Evolutionary conservation across 192 early-diverging fungal species (phyloP), one percentile per base, ranked within the genome.

Genomic region (Chytriomyces confervae): DNA sequence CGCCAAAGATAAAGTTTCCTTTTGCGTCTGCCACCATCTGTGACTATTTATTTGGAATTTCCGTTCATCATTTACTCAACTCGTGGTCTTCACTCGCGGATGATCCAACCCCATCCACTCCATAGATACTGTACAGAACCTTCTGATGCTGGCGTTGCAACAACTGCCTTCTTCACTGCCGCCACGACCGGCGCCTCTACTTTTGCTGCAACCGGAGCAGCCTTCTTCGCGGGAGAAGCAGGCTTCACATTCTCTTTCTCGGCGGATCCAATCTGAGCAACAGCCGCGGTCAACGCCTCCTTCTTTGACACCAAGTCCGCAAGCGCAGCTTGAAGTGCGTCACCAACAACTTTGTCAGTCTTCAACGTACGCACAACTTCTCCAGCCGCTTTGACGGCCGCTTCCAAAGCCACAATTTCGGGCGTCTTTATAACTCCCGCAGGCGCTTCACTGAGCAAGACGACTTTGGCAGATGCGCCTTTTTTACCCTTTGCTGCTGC

Each of bases 311-410:
- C 70, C 62, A 89, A 80, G 66, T 79, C 81, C 51, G 83, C 86
- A 53, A 89, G 84, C 50, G 85, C 90, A 24, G 71, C 64, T 66
- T 83, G 72, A 16, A 88, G 66, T 51, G 74, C 82, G 13, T 81
- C 80, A 8, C 83, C 80, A 6, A 82, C 87, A 13, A 84, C 84
- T 69, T 91, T 90, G 69, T 85, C 88, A 7, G 84, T 70, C 81
- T 92, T 93, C 13, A 91, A 64, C 27, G 80, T 79, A 10, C 90
- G 76, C 6, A 92, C 91, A 47, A 80, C 78, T 45, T 85, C 85
- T 2, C 90, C 91, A 51, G 86, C 84, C 51, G 77, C 84, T 64
- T 86, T 88, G 69, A 91, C 84, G 80, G 72, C 48, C 45, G 79
- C 83, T 68, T 93, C 89, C 70, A 93, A 80, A 4, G 51, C 86